phyloP scores from a whole-genome alignment of 352 stramenopile species.

The Pythium plurisporium region DNA sequence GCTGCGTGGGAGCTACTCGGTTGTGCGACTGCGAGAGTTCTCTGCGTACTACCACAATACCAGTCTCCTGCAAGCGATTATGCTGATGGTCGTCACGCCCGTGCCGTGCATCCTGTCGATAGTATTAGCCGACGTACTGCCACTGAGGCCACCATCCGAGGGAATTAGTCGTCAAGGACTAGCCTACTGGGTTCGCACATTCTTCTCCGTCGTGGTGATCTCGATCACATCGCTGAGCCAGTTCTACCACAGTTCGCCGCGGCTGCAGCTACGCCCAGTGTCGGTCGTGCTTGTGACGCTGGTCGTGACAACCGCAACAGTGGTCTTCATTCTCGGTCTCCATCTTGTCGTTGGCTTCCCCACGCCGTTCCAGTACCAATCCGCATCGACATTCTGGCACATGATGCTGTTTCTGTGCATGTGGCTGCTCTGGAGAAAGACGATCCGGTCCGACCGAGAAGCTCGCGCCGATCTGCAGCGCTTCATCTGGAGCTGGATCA shows the following conservation, averaged over 20 bases:
- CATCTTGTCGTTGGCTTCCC: slow-evolving; percentile 8
- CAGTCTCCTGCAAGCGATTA: neutral
- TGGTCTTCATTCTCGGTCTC: neutral
- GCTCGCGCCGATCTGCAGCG: neutral
- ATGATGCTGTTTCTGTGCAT: slow-evolving; percentile 4
- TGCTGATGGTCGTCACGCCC: neutral
- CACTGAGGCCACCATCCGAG: neutral
- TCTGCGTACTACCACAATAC: neutral
- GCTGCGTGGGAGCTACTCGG: neutral
- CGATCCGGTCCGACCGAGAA: neutral
- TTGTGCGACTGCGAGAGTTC: neutral
- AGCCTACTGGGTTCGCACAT: slow-evolving; percentile 1
- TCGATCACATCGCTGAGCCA: neutral
- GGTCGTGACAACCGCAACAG: neutral
- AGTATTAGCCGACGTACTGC: neutral
- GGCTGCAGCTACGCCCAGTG: neutral
- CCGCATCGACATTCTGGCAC: slow-evolving; percentile 22
- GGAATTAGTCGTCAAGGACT: neutral
- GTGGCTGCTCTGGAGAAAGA: neutral
- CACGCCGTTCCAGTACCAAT: slow-evolving; percentile 15
- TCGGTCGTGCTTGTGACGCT: neutral
- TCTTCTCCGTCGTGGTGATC: neutral
- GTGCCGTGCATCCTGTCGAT: neutral
- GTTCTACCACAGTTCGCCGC: neutral
- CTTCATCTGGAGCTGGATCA: neutral